phyloP scores from a whole-genome alignment of 2,329 filamentous ascomycete species.

The Fusarium chlamydosporum region DNA sequence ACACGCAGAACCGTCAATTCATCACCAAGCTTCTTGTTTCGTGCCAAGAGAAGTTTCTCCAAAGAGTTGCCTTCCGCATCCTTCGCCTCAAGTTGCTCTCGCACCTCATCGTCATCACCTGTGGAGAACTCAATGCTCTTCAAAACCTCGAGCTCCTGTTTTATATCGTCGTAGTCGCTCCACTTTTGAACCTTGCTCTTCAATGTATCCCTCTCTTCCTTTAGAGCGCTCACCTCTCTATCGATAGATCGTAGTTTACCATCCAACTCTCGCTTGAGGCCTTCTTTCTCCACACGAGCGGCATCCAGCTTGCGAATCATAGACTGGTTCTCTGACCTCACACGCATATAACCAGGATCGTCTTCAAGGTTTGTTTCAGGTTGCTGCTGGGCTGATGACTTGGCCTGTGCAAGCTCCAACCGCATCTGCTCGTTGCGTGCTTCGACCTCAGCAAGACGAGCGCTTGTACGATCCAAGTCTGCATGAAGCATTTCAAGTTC shows the following conservation, averaged over 20 bases:
- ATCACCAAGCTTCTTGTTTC: conserved; percentile 96
- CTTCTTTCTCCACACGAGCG: conserved; percentile 85
- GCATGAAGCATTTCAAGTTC: conserved; percentile 95
- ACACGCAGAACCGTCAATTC: conserved; percentile 93
- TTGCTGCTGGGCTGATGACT: conserved; percentile 75
- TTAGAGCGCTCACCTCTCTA: conserved; percentile 79
- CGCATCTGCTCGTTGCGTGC: conserved; percentile 94
- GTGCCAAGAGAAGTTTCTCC: conserved; percentile 89
- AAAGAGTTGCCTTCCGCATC: conserved; percentile 78
- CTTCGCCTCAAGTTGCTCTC: conserved; percentile 58
- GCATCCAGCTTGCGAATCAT: conserved; percentile 90
- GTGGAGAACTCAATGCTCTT: conserved; percentile 98
- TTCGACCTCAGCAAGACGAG: conserved; percentile 89
- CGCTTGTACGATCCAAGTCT: conserved; percentile 90
- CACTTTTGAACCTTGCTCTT: conserved; percentile 88
- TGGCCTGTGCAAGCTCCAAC: conserved; percentile 89
- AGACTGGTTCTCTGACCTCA: conserved; percentile 94
- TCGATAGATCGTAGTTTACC: conserved; percentile 82
- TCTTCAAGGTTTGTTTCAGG: conserved; percentile 79
- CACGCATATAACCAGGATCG: conserved; percentile 87
- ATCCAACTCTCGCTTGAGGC: conserved; percentile 82
- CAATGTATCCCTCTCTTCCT: conserved; percentile 84
- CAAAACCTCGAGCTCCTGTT: conserved; percentile 94
- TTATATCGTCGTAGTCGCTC: conserved; percentile 95
- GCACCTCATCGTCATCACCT: conserved; percentile 81